These are phyloP conservation scores for Hypoxylon fuscum DNA, from an alignment of 495 filamentous ascomycete genomes.

Conservation along the genomic window DNA sequence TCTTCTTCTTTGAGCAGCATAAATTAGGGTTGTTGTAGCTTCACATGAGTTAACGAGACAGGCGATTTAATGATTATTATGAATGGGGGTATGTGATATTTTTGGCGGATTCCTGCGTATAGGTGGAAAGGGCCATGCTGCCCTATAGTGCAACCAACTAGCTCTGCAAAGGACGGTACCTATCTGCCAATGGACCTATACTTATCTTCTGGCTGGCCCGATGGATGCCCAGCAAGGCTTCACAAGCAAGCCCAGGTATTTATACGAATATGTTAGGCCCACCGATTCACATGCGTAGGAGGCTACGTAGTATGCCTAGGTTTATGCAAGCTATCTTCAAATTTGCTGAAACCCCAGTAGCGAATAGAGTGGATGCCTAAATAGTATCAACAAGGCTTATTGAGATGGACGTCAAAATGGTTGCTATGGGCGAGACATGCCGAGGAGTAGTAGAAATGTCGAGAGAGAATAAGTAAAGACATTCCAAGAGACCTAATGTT, in stretches of 20 bases:
- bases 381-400: background rate
- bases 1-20: background rate
- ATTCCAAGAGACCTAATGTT: background rate
- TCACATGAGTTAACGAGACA: background rate
- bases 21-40: background rate
- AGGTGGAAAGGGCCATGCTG: background rate
- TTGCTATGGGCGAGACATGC: background rate
- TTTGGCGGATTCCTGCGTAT: slow-evolving; percentile 2
- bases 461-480: background rate
- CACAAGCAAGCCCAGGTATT: background rate
- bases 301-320: slow-evolving; percentile 2
- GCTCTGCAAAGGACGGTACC: slow-evolving; percentile 7
- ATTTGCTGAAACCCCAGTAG: slow-evolving; percentile 4
- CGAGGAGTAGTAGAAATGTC: background rate
- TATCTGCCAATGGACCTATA: background rate
- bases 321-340: background rate
- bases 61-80: slow-evolving; percentile 3
- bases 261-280: slow-evolving; percentile 14
- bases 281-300: slow-evolving; percentile 4
- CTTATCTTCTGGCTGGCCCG: slow-evolving; percentile 15
- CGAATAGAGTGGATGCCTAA: background rate
- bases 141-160: slow-evolving; percentile 1
- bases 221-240: slow-evolving; percentile 25
- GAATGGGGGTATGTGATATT: background rate
- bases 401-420: background rate